Base-by-base conservation (phyloP, 169 alveolate genomes). In the Ichthyophthirius multifiliis region DNA sequence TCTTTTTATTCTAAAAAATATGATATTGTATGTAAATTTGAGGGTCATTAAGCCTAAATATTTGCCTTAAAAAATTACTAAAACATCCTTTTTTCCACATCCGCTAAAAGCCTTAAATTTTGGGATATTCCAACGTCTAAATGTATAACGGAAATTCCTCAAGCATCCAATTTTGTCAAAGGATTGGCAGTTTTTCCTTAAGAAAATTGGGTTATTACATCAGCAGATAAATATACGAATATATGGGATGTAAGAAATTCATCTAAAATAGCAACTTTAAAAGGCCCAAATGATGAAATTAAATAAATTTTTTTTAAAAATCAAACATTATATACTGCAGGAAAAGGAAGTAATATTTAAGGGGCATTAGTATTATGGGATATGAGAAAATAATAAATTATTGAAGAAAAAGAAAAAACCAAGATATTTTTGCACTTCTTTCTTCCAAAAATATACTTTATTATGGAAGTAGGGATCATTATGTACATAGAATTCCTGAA, bases 181-280 rank as follows among this genome's bases (percentile, higher is more conserved):
- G 35, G 62, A 0, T 67, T 39, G 27, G 77, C 48, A n/a, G 41
- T 67, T n/a, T 16, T 34, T 13, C 39, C 45, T 30, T 86, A 84
- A 23, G 65, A 83, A 16, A 81, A 77, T 9, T 65, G 86, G 12
- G 39, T 82, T 9, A 75, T 83, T 20, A 64, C 89, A 9, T 91
- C 90, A 23, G 45, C 84, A 65, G 90, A 83, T 16, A 86, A 90
- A 32, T 31, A 20, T 13, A 84, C 86, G 0, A 63, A 75, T 44
- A 41, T 90, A 1, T 86, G 92, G 92, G 94, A 90, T 71, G 48
- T 88, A 62, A 76, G 67, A 2, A 78, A 90, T 32, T 35, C 85
- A 27, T 74, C 83, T 41, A 43, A 46, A 15, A 77, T 84, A 10
- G 86, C 77, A 10, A 37, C 47, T n/a, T 65, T 88, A 5, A 83